Percentiles rank a stretch among this genome's conserved stretches.
phyloP scores from a whole-genome alignment of 129 eudicot species.

The Lactuca sativa region DNA sequence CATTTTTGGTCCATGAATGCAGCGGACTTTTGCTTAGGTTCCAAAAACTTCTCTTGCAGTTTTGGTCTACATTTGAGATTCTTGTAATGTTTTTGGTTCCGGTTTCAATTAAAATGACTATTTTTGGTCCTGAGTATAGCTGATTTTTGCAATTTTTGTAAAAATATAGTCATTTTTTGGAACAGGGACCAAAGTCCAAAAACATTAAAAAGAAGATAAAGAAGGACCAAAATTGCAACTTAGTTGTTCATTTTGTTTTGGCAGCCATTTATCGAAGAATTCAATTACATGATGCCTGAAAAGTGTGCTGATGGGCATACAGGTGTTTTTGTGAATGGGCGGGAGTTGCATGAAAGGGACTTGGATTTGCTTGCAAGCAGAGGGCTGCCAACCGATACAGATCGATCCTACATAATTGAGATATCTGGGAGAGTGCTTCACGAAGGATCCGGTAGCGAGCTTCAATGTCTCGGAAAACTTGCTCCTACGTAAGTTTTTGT shows the following conservation, averaged over 20 bases:
- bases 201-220: too few relatives aligned
- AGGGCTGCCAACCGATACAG: conserved; percentile 74
- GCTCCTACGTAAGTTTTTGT: conserved; percentile 84
- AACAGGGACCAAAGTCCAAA: not conserved
- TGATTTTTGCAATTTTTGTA: not conserved
- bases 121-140: not conserved
- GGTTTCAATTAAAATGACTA: too few relatives aligned
- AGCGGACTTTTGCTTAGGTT: too few relatives aligned
- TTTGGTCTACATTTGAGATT: not conserved
- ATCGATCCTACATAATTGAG: conserved; percentile 76
- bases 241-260: not conserved
- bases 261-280: conserved; percentile 92
- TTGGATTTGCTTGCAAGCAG: conserved; percentile 68
- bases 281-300: conserved; percentile 76
- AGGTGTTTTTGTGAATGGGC: conserved; percentile 78
- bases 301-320: conserved; percentile 86
- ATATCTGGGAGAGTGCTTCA: conserved; percentile 90
- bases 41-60: not conserved
- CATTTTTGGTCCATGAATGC: too few relatives aligned
- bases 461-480: conserved; percentile 89
- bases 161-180: too few relatives aligned
- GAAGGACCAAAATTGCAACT: not conserved
- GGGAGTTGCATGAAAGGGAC: conserved; percentile 90
- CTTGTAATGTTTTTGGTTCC: too few relatives aligned
- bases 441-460: conserved; percentile 86